phyloP scores from a whole-genome alignment of 148 eudicot genomes.

The Vaccinium myrtillus region DNA sequence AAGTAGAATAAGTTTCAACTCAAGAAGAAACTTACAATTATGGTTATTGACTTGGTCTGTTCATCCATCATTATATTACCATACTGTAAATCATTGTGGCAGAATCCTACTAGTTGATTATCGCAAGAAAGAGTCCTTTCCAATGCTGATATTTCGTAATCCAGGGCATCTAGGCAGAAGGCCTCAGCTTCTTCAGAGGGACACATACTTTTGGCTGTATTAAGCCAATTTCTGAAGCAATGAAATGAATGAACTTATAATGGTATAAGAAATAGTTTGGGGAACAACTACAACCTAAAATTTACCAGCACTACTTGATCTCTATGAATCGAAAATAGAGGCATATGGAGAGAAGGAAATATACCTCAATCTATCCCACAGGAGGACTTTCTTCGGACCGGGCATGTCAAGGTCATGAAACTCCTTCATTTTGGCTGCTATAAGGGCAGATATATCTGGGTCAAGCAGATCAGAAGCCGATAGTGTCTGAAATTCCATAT shows the following conservation, averaged over 20 bases:
- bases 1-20: neutral
- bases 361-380: slow-evolving; percentile 85
- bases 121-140: slow-evolving; percentile 48
- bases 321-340: neutral
- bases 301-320: neutral
- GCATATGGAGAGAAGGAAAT: neutral
- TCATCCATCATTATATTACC: slow-evolving; percentile 96
- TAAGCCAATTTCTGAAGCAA: slow-evolving; percentile 62
- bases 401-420: slow-evolving; percentile 87
- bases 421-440: slow-evolving; percentile 86
- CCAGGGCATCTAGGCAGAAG: slow-evolving; percentile 49
- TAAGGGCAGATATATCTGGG: slow-evolving; percentile 69
- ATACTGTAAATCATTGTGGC: slow-evolving; percentile 97
- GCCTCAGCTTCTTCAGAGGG: slow-evolving; percentile 56
- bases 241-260: neutral
- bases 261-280: neutral
- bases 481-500: slow-evolving; percentile 55
- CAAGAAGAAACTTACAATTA: slow-evolving; percentile 63
- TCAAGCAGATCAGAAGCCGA: slow-evolving; percentile 80
- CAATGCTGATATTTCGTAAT: slow-evolving; percentile 58
- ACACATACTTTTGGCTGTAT: slow-evolving; percentile 49
- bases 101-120: slow-evolving; percentile 57
- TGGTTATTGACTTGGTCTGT: slow-evolving; percentile 63
- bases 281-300: neutral
- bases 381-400: slow-evolving; percentile 54